These are phyloP conservation scores for Arctium minus DNA, from an alignment of 129 eudicot species.

Conservation along the genomic window DNA sequence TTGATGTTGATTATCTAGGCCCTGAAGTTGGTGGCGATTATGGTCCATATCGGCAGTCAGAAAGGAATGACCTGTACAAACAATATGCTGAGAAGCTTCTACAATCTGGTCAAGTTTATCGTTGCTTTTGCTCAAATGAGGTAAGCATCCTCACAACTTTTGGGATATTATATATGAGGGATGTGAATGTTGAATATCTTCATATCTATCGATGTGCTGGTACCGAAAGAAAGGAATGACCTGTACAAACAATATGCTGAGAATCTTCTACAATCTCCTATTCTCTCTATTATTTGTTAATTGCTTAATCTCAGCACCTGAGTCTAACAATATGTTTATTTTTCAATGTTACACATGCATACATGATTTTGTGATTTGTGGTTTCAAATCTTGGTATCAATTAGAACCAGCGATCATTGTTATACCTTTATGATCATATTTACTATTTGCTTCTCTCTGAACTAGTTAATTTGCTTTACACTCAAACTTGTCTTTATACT, in stretches of 20 bases:
- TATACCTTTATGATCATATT: background rate
- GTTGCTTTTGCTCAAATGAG: slow-evolving; percentile 92
- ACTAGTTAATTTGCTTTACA: background rate
- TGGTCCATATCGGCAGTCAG: slow-evolving; percentile 94
- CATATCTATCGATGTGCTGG: background rate
- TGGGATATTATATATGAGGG: background rate
- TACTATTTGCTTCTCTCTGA: background rate
- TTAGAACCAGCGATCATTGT: background rate
- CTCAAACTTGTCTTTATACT: background rate
- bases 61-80: slow-evolving; percentile 80
- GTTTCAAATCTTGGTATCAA: background rate
- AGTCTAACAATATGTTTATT: background rate
- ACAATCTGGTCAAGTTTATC: slow-evolving; percentile 76
- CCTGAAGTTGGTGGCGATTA: slow-evolving; percentile 80
- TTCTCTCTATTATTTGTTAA: no score
- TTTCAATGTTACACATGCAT: background rate
- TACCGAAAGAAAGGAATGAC: slow-evolving; percentile 26
- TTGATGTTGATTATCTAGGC: slow-evolving; percentile 35
- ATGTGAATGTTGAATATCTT: background rate
- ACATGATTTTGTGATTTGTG: background rate
- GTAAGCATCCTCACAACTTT: slow-evolving; percentile 20
- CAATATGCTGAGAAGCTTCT: slow-evolving; percentile 78
- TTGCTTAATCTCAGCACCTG: no score
- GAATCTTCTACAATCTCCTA: slow-evolving; percentile 53
- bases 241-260: slow-evolving; percentile 80